Conservation (phyloP, 345 rosid genomes). For the Streptanthus diversifolius region DNA sequence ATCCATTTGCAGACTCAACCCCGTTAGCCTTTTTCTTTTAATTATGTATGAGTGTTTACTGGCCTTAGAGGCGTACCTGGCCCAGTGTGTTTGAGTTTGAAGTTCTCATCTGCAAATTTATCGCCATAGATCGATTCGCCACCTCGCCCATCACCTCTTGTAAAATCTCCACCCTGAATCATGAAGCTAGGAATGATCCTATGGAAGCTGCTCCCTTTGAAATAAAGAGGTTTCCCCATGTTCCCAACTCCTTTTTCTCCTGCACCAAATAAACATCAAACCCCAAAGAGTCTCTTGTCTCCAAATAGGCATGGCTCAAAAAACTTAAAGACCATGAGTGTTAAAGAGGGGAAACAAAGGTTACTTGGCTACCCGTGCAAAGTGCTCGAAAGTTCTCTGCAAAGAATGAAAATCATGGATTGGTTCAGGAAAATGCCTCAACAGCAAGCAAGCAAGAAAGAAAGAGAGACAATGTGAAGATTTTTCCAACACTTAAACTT, state of each 20-base stretch:
- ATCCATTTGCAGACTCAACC: constrained; percentile 4
- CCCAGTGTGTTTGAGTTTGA: constrained; percentile 79
- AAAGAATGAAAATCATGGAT: neutral
- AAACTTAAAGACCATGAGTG: neutral
- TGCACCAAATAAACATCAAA: constrained; percentile 27
- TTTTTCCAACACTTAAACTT: neutral
- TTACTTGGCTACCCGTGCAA: constrained; percentile 87
- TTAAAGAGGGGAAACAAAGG: constrained; percentile 35
- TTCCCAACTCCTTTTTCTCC: constrained; percentile 92
- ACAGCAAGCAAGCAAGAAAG: neutral
- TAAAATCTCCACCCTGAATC: constrained; percentile 99
- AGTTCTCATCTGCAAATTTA: constrained; percentile 84
- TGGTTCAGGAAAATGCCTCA: constrained; percentile 6
- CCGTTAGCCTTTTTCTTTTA: neutral
- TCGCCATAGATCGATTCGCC: constrained; percentile 93
- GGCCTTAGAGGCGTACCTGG: constrained; percentile 47
- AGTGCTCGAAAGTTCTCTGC: constrained; percentile 97
- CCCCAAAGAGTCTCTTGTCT: neutral
- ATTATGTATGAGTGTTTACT: neutral
- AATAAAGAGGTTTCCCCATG: constrained; percentile 72
- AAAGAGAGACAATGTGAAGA: neutral
- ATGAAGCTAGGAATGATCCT: constrained; percentile 90
- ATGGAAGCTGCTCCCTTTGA: constrained; percentile 77
- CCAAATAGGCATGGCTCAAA: neutral
- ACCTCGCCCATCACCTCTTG: constrained; percentile 88